Evolutionary conservation across 2,329 filamentous ascomycete genomes (phyloP), one percentile per base, ranked within the genome.

Genomic region (Colletotrichum sp.): DNA sequence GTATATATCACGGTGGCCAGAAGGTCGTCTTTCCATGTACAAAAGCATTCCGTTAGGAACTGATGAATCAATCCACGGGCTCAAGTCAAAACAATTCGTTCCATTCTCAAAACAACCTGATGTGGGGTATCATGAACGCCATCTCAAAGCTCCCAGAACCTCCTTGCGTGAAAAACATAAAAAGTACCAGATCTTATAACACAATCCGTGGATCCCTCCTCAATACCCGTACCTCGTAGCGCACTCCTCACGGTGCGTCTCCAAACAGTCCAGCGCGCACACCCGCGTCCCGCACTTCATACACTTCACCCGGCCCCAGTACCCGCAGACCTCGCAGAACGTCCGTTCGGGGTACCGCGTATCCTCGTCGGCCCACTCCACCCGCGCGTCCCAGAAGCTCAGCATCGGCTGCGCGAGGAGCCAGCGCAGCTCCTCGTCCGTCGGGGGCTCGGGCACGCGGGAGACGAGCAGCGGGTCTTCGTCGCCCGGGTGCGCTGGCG

Each of bases 281-380:
- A 95, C 92, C 80, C 93, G 89, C 62, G 90, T 91, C n/a, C 94
- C 94, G 84, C 95, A 96, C 86, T 94, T 95, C 83, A 93, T 90
- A 85, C 95, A 96, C 83, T 90, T 90, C 62, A 95, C 92, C 55
- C 92, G 87, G 3, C 94, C 95, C 94, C 95, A 96, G 84, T 96
- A 96, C 16, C 95, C 95, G 81, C 95, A 96, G 36, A 95, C 92
- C 81, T 93, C 93, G 84, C 95, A 96, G 83, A 96, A 96, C 44
- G 87, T 86, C 75, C 94, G 88, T 63, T 87, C 86, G 4, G 93
- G 93, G 78, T 92, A 92, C 80, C 81, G 83, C 16, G 79, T 79
- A 62, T 84, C 86, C 49, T 85, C 85, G 10, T 83, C 82, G n/a
- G 80, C 81, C 86, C 86, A 89, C 32, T 79, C 81, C 3, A 88